Conservation (phyloP, 805 yeast species). For the Phaffomyces opuntiae region DNA sequence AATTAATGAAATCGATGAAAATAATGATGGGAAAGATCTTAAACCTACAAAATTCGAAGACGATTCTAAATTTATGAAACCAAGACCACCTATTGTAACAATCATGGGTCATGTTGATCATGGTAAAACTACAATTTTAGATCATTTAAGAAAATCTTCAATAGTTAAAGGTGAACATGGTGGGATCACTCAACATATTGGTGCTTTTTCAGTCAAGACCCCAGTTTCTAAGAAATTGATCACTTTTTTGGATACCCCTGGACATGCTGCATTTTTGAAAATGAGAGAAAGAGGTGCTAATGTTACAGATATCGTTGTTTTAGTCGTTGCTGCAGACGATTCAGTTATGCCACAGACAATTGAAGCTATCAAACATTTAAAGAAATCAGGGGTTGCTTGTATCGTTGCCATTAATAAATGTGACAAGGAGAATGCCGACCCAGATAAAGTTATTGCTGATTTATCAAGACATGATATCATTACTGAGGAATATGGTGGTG, state of each 20-base stretch:
- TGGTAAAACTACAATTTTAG: slow-evolving; percentile 93
- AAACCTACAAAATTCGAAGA: slow-evolving; percentile 43
- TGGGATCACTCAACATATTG: slow-evolving; percentile 96
- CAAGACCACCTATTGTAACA: slow-evolving; percentile 90
- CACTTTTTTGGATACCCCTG: slow-evolving; percentile 95
- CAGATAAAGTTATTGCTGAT: slow-evolving; percentile 73
- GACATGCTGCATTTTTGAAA: slow-evolving; percentile 93
- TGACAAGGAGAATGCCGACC: slow-evolving; percentile 70
- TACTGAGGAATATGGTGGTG: slow-evolving; percentile 93
- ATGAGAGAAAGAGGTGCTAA: slow-evolving; percentile 97
- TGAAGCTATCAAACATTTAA: slow-evolving; percentile 92
- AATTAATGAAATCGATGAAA: slow-evolving; percentile 26
- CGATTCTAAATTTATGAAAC: slow-evolving; percentile 41
- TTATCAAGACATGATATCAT: slow-evolving; percentile 71
- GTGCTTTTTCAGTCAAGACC: slow-evolving; percentile 87
- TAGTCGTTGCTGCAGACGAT: slow-evolving; percentile 96
- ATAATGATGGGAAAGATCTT: slow-evolving; percentile 34
- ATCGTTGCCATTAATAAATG: slow-evolving; percentile 92
- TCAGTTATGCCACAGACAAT: slow-evolving; percentile 96
- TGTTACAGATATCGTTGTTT: slow-evolving; percentile 83
- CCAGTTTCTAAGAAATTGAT: slow-evolving; percentile 68
- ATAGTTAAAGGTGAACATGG: slow-evolving; percentile 85
- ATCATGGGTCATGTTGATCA: slow-evolving; percentile 99
- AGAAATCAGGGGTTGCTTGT: slow-evolving; percentile 70
- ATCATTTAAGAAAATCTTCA: slow-evolving; percentile 75